Conservation (phyloP, 805 yeast species). For the Lachancea sp. region DNA sequence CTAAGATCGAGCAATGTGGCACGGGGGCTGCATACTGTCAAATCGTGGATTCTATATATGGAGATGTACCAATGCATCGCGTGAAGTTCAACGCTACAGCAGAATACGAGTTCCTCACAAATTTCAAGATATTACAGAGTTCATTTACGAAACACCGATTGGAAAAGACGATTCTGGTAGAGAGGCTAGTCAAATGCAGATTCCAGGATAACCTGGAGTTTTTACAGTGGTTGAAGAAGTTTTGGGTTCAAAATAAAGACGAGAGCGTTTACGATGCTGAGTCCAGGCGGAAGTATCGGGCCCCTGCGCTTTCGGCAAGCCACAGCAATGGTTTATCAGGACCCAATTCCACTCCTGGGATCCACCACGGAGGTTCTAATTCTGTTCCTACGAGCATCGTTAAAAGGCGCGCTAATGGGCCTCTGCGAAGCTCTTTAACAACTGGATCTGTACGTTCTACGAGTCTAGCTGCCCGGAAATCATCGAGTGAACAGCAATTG, state of each 20-base stretch:
- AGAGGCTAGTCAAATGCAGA: constrained; percentile 73
- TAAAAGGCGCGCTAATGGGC: constrained; percentile 21
- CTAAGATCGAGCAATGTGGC: constrained; percentile 89
- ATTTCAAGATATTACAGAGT: constrained; percentile 81
- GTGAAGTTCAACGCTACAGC: constrained; percentile 65
- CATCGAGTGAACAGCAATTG: constrained; percentile 24
- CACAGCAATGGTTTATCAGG: not conserved
- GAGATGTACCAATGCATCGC: constrained; percentile 73
- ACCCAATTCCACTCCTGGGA: not conserved
- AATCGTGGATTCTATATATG: constrained; percentile 75
- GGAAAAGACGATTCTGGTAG: constrained; percentile 72
- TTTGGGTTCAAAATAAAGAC: constrained; percentile 72
- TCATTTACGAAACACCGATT: constrained; percentile 68
- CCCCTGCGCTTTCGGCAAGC: constrained; percentile 12
- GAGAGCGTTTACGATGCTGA: constrained; percentile 66
- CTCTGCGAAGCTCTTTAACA: constrained; percentile 2
- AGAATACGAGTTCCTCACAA: constrained; percentile 71
- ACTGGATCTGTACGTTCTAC: constrained; percentile 1
- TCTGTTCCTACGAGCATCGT: constrained; percentile 18
- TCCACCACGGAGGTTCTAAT: constrained; percentile 1
- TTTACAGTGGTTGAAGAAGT: constrained; percentile 82
- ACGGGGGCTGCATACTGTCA: constrained; percentile 94
- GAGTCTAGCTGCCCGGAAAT: constrained; percentile 15
- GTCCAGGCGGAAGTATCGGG: constrained; percentile 43
- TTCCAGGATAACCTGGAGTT: constrained; percentile 93